Evolutionary conservation across 2,329 filamentous ascomycete species (phyloP).

Genomic region (Fusarium sp.): DNA sequence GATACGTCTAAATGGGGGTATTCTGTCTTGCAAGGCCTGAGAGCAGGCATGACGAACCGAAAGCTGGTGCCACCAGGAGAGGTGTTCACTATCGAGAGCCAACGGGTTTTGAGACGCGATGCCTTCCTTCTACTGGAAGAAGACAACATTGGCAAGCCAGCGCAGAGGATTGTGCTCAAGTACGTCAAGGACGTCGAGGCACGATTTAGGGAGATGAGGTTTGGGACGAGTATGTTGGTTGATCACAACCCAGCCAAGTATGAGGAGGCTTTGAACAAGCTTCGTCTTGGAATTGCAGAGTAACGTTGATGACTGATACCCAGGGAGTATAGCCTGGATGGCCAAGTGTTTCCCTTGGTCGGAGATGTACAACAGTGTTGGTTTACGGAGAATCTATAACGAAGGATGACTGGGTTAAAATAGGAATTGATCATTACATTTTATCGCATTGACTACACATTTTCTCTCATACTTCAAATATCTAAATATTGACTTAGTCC

Average conservation of each 20-base stretch:
- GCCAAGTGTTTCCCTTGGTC: not conserved
- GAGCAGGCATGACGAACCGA: conserved; percentile 74
- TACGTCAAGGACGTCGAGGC: conserved; percentile 79
- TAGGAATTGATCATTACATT: not conserved
- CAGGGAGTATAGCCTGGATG: not conserved
- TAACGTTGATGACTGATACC: conserved; percentile 19
- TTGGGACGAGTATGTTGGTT: conserved; percentile 78
- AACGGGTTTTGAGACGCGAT: conserved; percentile 74
- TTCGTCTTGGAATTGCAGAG: conserved; percentile 63
- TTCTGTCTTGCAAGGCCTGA: conserved; percentile 73
- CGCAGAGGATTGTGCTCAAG: conserved; percentile 75
- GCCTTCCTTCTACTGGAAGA: conserved; percentile 65
- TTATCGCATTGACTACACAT: not conserved
- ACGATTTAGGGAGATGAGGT: conserved; percentile 76
- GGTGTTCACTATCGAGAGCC: conserved; percentile 78
- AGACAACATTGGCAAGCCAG: conserved; percentile 71
- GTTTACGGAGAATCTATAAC: not conserved
- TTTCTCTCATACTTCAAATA: not conserved
- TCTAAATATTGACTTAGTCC: conserved; percentile 30
- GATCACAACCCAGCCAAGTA: conserved; percentile 83
- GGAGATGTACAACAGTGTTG: not conserved
- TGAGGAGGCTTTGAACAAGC: conserved; percentile 74
- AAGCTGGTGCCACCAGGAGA: conserved; percentile 83
- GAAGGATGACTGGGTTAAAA: not conserved
- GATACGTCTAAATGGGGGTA: conserved; percentile 78